These are phyloP conservation scores for Pseudonitzschia multiseries DNA, from an alignment of 108 stramenopile species.

Conservation along the genomic window DNA sequence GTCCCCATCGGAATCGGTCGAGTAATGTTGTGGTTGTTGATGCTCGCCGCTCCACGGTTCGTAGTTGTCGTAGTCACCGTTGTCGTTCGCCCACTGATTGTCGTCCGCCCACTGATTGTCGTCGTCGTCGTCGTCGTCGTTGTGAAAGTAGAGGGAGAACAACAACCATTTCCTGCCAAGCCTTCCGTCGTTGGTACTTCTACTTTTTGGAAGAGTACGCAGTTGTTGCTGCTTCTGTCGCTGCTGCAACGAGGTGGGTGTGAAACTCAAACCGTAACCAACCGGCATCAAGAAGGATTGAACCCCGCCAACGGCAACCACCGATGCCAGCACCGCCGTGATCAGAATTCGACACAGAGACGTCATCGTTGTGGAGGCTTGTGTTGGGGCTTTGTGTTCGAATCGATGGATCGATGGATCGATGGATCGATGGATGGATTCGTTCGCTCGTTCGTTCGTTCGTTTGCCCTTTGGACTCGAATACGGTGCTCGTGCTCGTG, in stretches of 20 bases:
- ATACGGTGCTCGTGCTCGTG: too few relatives aligned
- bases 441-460: too few relatives aligned
- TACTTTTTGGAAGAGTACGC: background rate
- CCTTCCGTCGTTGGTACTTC: background rate
- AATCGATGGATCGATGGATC: too few relatives aligned
- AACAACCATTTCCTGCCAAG: background rate
- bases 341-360: background rate
- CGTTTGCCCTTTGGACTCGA: too few relatives aligned
- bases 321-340: background rate
- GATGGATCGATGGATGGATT: too few relatives aligned
- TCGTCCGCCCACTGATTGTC: too few relatives aligned
- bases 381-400: background rate
- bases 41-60: too few relatives aligned
- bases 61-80: too few relatives aligned
- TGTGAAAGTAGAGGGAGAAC: background rate
- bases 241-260: slow-evolving; percentile 4
- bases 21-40: too few relatives aligned
- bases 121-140: too few relatives aligned
- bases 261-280: too few relatives aligned
- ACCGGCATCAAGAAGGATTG: slow-evolving; percentile 4
- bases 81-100: slow-evolving; percentile 3
- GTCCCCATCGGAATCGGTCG: background rate
- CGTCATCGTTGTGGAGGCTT: background rate
- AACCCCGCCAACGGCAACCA: background rate
- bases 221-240: background rate